phyloP scores from a whole-genome alignment of 768 basidiomycete species.

The Rickenella mellea region DNA sequence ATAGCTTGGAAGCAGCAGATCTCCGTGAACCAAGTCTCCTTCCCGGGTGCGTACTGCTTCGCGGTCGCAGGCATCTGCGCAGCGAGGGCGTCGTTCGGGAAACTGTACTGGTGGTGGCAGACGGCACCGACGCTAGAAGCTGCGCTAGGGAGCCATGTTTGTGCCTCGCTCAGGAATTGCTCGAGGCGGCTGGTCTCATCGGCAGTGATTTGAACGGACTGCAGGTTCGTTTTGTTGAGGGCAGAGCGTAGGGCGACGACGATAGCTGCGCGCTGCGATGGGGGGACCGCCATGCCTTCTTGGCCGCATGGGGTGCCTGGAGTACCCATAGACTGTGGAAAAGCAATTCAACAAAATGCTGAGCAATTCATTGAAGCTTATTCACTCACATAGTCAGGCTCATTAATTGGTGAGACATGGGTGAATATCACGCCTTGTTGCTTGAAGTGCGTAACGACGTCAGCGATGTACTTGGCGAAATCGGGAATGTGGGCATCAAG shows the following conservation, averaged over 20 bases:
- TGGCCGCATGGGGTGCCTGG: slow-evolving; percentile 26
- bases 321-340: neutral
- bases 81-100: slow-evolving; percentile 24
- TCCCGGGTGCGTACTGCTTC: slow-evolving; percentile 11
- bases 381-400: slow-evolving; percentile 22
- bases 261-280: slow-evolving; percentile 31
- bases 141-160: slow-evolving; percentile 11
- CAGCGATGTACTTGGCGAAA: slow-evolving; percentile 33
- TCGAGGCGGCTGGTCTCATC: slow-evolving; percentile 28
- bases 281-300: slow-evolving; percentile 35
- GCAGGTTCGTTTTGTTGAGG: slow-evolving; percentile 19
- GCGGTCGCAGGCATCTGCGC: slow-evolving; percentile 8
- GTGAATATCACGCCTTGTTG: slow-evolving; percentile 27
- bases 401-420: slow-evolving; percentile 35
- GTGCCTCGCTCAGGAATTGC: slow-evolving; percentile 11
- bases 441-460: slow-evolving; percentile 31
- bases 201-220: slow-evolving; percentile 28
- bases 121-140: slow-evolving; percentile 25
- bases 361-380: neutral
- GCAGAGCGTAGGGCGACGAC: slow-evolving; percentile 27
- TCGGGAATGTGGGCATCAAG: slow-evolving; percentile 19
- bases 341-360: too few species aligned
- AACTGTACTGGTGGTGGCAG: slow-evolving; percentile 37
- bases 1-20: slow-evolving; percentile 16
- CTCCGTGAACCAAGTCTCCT: slow-evolving; percentile 15